Conservation (phyloP, 140 eudicot genomes). For the Senecio squalidus region DNA sequence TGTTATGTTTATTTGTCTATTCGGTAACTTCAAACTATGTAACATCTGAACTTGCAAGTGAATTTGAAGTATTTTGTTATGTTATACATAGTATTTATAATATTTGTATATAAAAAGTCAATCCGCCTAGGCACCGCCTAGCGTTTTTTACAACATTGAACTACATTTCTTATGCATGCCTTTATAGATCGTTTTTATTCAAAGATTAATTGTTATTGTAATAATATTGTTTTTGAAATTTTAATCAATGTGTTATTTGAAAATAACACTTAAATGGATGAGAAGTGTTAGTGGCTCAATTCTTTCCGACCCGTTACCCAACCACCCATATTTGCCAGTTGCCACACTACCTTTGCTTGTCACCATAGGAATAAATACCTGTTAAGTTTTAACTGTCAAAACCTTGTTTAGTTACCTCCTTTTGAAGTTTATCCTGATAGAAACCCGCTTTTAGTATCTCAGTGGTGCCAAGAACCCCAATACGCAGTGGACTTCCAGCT, state of each 20-base stretch:
- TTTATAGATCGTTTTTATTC: neutral
- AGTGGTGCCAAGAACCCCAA: constrained; percentile 57
- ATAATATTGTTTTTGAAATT: neutral
- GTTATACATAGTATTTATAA: too few species aligned
- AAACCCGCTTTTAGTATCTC: constrained; percentile 34
- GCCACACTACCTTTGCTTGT: neutral
- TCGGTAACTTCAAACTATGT: too few species aligned
- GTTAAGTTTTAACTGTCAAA: neutral
- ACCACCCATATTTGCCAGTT: neutral
- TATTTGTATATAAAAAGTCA: too few species aligned
- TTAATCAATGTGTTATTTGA: neutral
- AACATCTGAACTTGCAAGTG: too few species aligned
- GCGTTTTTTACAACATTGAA: too few species aligned
- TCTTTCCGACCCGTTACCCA: neutral
- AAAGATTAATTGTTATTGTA: neutral
- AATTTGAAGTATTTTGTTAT: too few species aligned
- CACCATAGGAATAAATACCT: neutral
- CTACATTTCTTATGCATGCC: neutral
- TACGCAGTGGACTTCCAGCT: constrained; percentile 61
- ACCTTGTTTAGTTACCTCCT: constrained; percentile 38
- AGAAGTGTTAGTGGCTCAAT: neutral
- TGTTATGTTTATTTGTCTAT: too few species aligned
- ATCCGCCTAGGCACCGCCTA: too few species aligned
- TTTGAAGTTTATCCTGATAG: constrained; percentile 61
- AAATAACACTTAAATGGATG: neutral